Conservation (phyloP, 2,329 filamentous ascomycete genomes). For the Alternaria postmessia region DNA sequence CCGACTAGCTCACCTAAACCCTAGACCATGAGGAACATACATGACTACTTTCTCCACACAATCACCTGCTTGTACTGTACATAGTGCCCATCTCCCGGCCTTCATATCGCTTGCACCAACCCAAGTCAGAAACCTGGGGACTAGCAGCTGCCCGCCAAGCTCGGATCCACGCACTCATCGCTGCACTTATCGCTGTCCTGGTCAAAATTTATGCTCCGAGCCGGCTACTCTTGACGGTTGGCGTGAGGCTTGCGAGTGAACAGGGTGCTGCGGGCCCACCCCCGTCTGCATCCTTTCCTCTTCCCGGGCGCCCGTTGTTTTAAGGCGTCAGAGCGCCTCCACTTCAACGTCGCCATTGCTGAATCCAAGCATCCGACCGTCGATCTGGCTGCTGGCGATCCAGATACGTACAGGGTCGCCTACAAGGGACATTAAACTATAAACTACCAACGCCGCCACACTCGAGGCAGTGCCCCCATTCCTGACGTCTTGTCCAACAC, state of each 20-base stretch:
- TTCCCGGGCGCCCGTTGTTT: slow-evolving; percentile 41
- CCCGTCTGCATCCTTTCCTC: slow-evolving; percentile 40
- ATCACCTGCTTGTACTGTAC: slow-evolving; percentile 17
- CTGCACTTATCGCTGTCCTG: slow-evolving; percentile 33
- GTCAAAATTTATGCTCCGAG: slow-evolving; percentile 39
- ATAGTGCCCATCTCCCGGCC: slow-evolving; percentile 21
- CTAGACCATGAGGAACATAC: slow-evolving; percentile 12
- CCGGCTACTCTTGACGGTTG: slow-evolving; percentile 36
- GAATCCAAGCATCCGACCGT: slow-evolving; percentile 41
- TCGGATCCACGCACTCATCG: slow-evolving; percentile 37
- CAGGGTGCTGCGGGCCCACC: slow-evolving; percentile 37
- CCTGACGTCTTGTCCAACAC: slow-evolving; percentile 50
- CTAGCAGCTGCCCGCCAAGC: slow-evolving; percentile 36
- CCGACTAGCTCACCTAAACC: slow-evolving; percentile 32
- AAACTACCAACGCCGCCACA: slow-evolving; percentile 52
- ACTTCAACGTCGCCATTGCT: slow-evolving; percentile 48
- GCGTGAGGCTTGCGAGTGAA: slow-evolving; percentile 45
- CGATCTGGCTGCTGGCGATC: slow-evolving; percentile 51
- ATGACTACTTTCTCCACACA: slow-evolving; percentile 24
- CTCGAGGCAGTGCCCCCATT: slow-evolving; percentile 49
- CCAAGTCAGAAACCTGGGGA: slow-evolving; percentile 29
- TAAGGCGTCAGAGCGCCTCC: slow-evolving; percentile 46
- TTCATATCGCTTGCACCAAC: slow-evolving; percentile 30
- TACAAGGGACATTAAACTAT: slow-evolving; percentile 46
- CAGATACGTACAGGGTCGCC: slow-evolving; percentile 48